Base-by-base conservation (phyloP, 2,329 filamentous ascomycete species). In the Stromatinia cepivora region DNA sequence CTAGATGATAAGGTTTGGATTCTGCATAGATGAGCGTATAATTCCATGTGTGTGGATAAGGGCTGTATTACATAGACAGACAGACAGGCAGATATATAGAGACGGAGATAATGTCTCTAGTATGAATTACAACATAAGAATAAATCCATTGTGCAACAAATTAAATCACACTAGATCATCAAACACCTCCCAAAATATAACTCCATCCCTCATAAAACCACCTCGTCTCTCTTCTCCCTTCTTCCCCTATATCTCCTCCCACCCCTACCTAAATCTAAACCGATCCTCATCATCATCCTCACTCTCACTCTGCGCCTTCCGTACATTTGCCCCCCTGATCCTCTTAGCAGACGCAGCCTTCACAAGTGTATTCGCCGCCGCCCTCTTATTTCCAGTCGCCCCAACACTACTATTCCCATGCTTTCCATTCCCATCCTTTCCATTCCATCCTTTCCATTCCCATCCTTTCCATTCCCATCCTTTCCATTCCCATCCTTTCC, bases 221-320 rank as follows among this genome's bases (percentile, higher is more conserved):
- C 52, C 15, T 4, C 54, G 10, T 8, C 39, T 15, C 63, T 22
- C 20, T 42, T 17, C 20, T 22, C 28, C 28, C 25, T 1, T 34
- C 25, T n/a, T 42, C 10, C 45, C n/a, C 8, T 8, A 31, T 0
- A 13, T 9, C 15, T 15, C 28, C 28, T 11, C 11, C 13, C 34
- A 7, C 9, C 13, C 42, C 25, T 46, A 61, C 25, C 39, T 45
- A 53, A 68, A 68, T 20, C 20, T 54, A 70, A 78, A 78, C 52
- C 72, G 73, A 71, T 79, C 79, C 52, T 76, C 76, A 58, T 77
- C 76, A 59, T 77, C 75, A 61, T 77, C 75, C 65, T 73, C 73
- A 46, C 77, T 74, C 63, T 77, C 75, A 65, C 71, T 73, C 46
- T 76, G 73, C 28, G 71, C 59, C 58, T 61, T 71, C 34, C 56